Evolutionary conservation across 2,329 filamentous ascomycete genomes (phyloP).

Genomic region (Ceratocystis harringtonii): DNA sequence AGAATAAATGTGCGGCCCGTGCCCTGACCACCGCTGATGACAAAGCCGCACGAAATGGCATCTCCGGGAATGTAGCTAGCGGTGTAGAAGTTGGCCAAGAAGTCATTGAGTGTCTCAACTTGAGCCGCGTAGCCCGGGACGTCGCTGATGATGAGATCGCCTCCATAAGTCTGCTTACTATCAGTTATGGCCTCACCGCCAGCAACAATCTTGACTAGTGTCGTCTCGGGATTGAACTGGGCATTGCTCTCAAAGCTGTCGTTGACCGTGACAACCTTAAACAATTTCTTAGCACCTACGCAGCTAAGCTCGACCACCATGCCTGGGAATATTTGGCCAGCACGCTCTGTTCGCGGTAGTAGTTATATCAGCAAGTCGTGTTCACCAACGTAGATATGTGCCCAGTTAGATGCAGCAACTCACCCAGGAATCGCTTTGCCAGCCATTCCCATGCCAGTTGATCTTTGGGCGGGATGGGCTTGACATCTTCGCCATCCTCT

Average conservation of each 20-base stretch:
- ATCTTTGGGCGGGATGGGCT: conserved; percentile 20
- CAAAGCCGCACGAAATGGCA: conserved; percentile 39
- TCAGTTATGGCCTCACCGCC: conserved; percentile 20
- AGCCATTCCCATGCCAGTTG: conserved; percentile 26
- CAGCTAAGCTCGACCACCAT: conserved; percentile 48
- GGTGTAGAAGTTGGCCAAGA: conserved; percentile 42
- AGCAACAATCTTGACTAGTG: conserved; percentile 27
- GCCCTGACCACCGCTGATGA: conserved; percentile 68
- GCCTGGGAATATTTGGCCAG: conserved; percentile 55
- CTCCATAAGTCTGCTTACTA: conserved; percentile 18
- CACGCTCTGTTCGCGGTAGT: conserved; percentile 31
- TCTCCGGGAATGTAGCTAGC: conserved; percentile 23
- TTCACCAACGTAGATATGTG: neutral
- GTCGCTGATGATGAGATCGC: conserved; percentile 24
- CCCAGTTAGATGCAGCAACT: conserved; percentile 9
- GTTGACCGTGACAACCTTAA: conserved; percentile 13
- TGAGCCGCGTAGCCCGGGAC: conserved; percentile 56
- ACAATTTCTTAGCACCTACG: conserved; percentile 25
- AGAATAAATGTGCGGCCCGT: conserved; percentile 74
- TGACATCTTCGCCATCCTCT: conserved; percentile 33
- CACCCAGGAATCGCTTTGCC: conserved; percentile 25
- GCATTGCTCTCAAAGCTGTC: conserved; percentile 7
- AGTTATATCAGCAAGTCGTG: neutral
- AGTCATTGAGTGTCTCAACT: conserved; percentile 49
- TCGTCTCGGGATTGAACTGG: conserved; percentile 28